These are phyloP conservation scores for Cyberlindnera mycetangii DNA, from an alignment of 805 yeast genomes.

Conservation along the genomic window DNA sequence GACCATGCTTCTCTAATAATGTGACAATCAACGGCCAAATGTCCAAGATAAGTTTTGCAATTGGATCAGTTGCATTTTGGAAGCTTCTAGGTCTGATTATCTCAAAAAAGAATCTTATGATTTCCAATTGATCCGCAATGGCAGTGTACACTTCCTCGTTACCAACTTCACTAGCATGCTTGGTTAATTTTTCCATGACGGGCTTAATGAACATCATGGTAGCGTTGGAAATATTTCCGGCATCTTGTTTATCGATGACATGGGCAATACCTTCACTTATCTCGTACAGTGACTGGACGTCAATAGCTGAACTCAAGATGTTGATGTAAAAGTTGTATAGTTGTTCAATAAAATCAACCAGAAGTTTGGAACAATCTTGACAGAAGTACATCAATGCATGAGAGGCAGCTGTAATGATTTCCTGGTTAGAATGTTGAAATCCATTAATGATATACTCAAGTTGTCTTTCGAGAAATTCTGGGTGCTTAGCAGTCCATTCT, in stretches of 20 bases:
- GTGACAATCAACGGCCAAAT: conserved; percentile 57
- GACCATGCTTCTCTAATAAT: conserved; percentile 53
- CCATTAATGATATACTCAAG: conserved; percentile 81
- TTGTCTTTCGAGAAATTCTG: conserved; percentile 77
- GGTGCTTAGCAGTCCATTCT: conserved; percentile 89
- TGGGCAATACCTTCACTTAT: conserved; percentile 89
- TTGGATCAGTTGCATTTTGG: conserved; percentile 40
- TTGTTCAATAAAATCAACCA: conserved; percentile 70
- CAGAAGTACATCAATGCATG: conserved; percentile 93
- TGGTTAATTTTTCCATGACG: conserved; percentile 46
- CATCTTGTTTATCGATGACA: conserved; percentile 62
- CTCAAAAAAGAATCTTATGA: conserved; percentile 57
- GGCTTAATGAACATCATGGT: conserved; percentile 66
- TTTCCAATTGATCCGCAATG: conserved; percentile 73
- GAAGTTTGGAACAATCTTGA: conserved; percentile 74
- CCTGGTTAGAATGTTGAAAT: conserved; percentile 40
- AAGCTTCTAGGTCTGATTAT: conserved; percentile 45
- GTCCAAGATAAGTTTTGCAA: conserved; percentile 50
- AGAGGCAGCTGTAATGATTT: conserved; percentile 78
- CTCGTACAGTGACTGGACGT: conserved; percentile 68
- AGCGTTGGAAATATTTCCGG: conserved; percentile 49
- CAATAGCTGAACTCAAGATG: conserved; percentile 48
- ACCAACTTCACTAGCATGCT: conserved; percentile 22
- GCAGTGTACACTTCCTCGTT: conserved; percentile 38
- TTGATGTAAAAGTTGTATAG: conserved; percentile 68